Base-by-base conservation (phyloP, 164 flowering plant genomes). In the Annona squamosa region DNA sequence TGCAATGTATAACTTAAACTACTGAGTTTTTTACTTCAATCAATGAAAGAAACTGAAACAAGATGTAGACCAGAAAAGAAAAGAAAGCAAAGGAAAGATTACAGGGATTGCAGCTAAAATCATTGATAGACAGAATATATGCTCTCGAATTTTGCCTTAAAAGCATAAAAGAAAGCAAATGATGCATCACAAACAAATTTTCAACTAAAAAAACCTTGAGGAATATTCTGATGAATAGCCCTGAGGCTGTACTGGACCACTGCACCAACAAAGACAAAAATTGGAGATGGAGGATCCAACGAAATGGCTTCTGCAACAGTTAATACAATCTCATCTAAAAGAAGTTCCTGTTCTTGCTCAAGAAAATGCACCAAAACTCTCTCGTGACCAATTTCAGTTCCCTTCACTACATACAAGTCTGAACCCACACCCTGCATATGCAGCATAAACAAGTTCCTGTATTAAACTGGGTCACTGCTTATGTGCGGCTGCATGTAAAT, bases 301-400 rank as follows among this genome's bases (percentile, higher is more conserved):
- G 96, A 87, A 92, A 95, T 93, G 43, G 97, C 97, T 85, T 95
- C 99, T 47, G 92, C 99, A 37, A 95, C 98, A 70, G 97, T 95
- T 77, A 92, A 73, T 70, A 84, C 83, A 83, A 95, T 91, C 77
- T 81, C 81, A 77, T 91, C 99, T 56, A 75, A 79, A 86, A 89
- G 71, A 76, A 84, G 81, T 79, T 83, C 88, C 46, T 83, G 74
- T 43, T 78, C 73, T 45, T 91, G 88, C 85, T 95, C 99, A 46
- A 85, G 79, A 86, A 90, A 79, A 79, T 84, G 87, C 71, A 89
- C 98, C 61, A 90, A 86, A 70, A 95, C 97, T 76, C 75, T 79
- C 80, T 95, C 98, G 56, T 87, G 97, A 37, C 99, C 98, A 76
- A 93, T 89, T 77, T 79, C 91, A 80, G 81, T 79, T 81, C 98